Base-by-base conservation (phyloP, 805 yeast genomes). In the Maudiozyma bulderi region DNA sequence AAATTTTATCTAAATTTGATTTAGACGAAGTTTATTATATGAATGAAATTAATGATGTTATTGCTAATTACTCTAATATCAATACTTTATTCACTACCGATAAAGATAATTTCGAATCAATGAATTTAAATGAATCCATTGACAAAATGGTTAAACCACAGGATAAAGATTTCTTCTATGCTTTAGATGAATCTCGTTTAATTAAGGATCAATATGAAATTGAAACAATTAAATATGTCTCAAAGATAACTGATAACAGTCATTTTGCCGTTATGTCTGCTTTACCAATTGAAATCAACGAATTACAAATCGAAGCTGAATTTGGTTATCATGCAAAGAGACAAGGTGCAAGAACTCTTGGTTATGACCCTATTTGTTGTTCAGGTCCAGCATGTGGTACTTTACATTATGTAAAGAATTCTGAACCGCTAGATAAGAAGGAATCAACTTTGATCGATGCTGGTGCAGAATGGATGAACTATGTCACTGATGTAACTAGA, bases 301-400 rank as follows among this genome's bases (percentile, higher is more conserved):
- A 91, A 68, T 81, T 89, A 6, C 98, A 91, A 64, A 80, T 91
- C 43, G 96, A 93, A 61, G 99, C 98, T 1, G 98, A 93, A 64
- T 91, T 93, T 65, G 76, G 86, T 45, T 91, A 91, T 65, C 98
- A 91, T 66, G 86, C 96, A 2, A 76, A 88, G 51, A 81, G 98
- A 58, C 96, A 91, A 67, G 98, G 98, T 8, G 84, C 96, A 8
- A 90, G 89, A 67, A 69, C 78, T 58, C 87, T 82, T 66, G 82
- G 95, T 13, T 91, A 91, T 62, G 97, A 91, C 62, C 97, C 98
- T 15, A 89, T 91, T 49, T 91, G 98, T 65, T 90, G 99, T 60
- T 77, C 95, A 3, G 99, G 98, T 0, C 82, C 95, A 33, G 81
- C 82, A 54, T 86, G 96, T 65, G 87, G 95, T 13, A 88, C 96